phyloP scores from a whole-genome alignment of 2,329 filamentous ascomycete species.

The Taxawa tesnikishii region DNA sequence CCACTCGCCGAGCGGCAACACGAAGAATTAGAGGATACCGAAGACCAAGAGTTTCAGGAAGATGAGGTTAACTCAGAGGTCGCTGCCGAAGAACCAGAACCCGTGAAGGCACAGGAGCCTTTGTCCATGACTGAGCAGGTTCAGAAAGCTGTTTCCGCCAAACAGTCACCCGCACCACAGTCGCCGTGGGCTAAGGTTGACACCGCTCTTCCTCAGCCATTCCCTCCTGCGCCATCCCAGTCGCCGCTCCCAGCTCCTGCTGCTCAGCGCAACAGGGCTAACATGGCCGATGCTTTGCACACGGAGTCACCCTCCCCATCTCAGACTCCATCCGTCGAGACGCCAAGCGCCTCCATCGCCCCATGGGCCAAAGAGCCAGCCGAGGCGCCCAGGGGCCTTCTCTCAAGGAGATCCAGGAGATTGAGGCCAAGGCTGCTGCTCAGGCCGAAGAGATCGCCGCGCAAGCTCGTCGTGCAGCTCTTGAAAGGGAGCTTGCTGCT shows the following conservation, averaged over 20 bases:
- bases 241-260: conserved; percentile 82
- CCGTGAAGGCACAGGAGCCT: conserved; percentile 29
- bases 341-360: conserved; percentile 61
- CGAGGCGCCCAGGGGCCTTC: conserved; percentile 69
- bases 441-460: conserved; percentile 74
- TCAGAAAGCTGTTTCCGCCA: conserved; percentile 56
- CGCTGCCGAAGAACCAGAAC: conserved; percentile 11
- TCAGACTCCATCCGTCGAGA: conserved; percentile 59
- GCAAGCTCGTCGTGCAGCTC: conserved; percentile 60
- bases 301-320: conserved; percentile 59
- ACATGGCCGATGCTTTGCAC: conserved; percentile 62
- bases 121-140: conserved; percentile 75
- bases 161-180: conserved; percentile 38
- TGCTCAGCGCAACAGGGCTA: conserved; percentile 72
- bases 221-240: conserved; percentile 60
- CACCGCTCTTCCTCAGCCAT: conserved; percentile 62
- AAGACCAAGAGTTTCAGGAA: conserved; percentile 5
- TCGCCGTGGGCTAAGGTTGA: conserved; percentile 49
- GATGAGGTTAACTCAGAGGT: conserved; percentile 15
- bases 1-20: conserved; percentile 7
- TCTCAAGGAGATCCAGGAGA: conserved; percentile 91
- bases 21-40: conserved; percentile 9
- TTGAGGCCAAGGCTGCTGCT: conserved; percentile 84
- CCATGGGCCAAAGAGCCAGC: conserved; percentile 85
- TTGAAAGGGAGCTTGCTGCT: conserved; percentile 66